Base-by-base conservation (phyloP, 768 basidiomycete species). In the Tricholoma sp. region DNA sequence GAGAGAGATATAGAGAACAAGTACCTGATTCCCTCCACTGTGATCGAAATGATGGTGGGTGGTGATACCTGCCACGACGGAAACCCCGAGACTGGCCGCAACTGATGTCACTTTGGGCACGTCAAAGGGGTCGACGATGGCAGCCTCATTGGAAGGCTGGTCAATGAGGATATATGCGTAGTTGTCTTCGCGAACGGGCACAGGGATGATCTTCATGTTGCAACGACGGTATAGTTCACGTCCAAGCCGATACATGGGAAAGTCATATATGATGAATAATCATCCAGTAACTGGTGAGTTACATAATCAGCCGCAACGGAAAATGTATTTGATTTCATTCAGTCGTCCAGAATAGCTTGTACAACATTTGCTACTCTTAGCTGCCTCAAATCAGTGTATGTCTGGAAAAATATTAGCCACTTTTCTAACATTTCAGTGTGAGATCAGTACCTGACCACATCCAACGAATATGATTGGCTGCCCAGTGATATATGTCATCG, bases 391-490 rank as follows among this genome's bases (percentile, higher is more conserved):
- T 99, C 97, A 32, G 94, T 97, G 71, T 98, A 99, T 1, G 97
- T 99, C 89, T 98, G 68, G 11, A 50, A 24, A 39, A 58, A 24
- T 7, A 3, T 55, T 57, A 32, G 59, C 49, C 28, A 18, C 15
- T 17, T 18, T 34, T 13, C 15, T 41, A 36, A 5, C 13, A 54
- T 28, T 9, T 32, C 3, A 29, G 53, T 6, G 20, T 41, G 31
- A 55, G 84, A 39, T 49, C n/a, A 32, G 17, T 61, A 92, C 91
- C 88, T 95, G 94, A 36, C 97, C 97, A 65, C 94, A 97, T 6
- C 97, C 97, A 60, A 99, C 94, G 69, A 99, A 99, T 20, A 98
- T 80, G 73, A 99, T 98, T 15, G 97, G 96, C 67, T 98, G 95
- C 20, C 97, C 96, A 2, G 97, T 98, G 54, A 98, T 93, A 71